phyloP scores from a whole-genome alignment of 345 rosid species.

The Schrenkiella parvula region DNA sequence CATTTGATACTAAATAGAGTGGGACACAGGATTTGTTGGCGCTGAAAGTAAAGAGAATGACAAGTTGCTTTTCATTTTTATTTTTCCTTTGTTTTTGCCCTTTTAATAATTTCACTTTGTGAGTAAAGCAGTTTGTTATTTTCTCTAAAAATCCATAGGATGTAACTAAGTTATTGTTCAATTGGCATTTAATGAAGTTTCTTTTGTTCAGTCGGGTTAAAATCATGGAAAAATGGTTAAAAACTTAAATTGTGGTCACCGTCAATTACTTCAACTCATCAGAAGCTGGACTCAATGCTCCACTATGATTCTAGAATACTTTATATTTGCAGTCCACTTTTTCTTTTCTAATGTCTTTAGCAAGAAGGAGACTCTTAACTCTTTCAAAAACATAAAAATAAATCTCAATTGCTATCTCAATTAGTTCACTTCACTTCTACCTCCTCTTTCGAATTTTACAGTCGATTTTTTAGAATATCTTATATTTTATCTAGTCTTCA shows the following conservation, averaged over 20 bases:
- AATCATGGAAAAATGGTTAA: neutral
- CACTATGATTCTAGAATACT: neutral
- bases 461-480: neutral
- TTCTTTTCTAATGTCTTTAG: neutral
- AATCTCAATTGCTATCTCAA: neutral
- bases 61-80: neutral
- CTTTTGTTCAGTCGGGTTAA: neutral
- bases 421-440: neutral
- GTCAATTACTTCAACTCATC: neutral
- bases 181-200: too few relatives aligned
- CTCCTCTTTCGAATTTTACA: neutral
- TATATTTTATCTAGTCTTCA: neutral
- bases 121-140: neutral
- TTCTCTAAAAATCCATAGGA: neutral
- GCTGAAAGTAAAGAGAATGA: constrained; percentile 10
- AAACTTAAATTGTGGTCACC: neutral
- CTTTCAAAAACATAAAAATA: neutral
- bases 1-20: neutral
- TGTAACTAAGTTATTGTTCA: neutral
- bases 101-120: neutral
- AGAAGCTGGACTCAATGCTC: neutral
- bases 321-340: neutral
- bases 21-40: constrained; percentile 7
- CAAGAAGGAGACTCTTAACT: neutral
- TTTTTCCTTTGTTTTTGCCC: neutral